Evolutionary conservation across 345 rosid species (phyloP).

Genomic region (Rhodamnia argentea): DNA sequence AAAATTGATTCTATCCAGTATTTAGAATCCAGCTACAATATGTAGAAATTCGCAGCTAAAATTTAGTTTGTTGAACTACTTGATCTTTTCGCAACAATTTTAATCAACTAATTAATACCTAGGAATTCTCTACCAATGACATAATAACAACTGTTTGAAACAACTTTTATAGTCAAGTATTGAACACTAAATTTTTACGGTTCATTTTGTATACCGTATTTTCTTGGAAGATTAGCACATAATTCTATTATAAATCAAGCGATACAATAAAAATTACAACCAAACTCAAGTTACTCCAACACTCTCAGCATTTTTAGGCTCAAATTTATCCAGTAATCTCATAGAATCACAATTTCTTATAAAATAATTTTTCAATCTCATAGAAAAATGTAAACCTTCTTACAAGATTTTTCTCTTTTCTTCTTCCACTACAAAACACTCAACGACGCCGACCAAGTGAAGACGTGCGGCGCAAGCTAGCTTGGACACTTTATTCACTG

Average conservation of each 20-base stretch:
- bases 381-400: neutral
- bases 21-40: no score
- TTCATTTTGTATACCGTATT: neutral
- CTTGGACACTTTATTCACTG: no score
- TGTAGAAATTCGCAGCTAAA: no score
- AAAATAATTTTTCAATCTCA: neutral
- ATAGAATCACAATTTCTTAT: neutral
- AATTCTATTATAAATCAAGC: neutral
- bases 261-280: neutral
- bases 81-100: no score
- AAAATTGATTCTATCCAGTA: no score
- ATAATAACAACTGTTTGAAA: no score
- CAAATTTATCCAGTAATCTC: neutral
- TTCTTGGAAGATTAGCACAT: neutral
- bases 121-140: no score
- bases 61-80: no score
- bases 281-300: neutral
- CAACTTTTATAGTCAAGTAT: no score
- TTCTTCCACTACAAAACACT: neutral
- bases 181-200: neutral
- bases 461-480: neutral
- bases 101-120: no score
- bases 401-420: neutral
- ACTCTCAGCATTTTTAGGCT: neutral
- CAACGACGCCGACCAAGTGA: neutral